Percentiles rank a stretch among this genome's conserved stretches.
These are phyloP conservation scores for Blumeria hordei DNA, from an alignment of 2,329 filamentous ascomycete species.

Conservation along the genomic window DNA sequence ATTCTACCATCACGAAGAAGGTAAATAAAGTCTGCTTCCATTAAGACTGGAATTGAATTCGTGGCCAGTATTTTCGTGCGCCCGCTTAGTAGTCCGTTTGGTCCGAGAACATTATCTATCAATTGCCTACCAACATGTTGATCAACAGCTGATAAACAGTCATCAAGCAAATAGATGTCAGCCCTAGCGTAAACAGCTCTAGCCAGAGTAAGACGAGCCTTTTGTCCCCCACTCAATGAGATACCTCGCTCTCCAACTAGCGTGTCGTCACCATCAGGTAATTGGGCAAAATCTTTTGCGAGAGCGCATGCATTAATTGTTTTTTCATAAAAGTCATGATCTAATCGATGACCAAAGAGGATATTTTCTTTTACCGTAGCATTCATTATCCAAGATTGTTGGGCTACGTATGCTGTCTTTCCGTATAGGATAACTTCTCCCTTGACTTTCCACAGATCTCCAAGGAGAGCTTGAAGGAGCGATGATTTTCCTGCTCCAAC, in stretches of 20 bases:
- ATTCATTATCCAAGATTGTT: conserved; percentile 93
- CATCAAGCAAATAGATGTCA: conserved; percentile 89
- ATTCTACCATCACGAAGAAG: conserved; percentile 65
- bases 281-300: conserved; percentile 66
- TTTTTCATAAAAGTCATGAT: conserved; percentile 80
- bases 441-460: conserved; percentile 73
- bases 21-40: conserved; percentile 72
- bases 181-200: conserved; percentile 87
- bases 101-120: conserved; percentile 79
- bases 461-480: conserved; percentile 65
- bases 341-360: conserved; percentile 82
- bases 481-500: conserved; percentile 95
- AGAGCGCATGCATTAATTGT: conserved; percentile 83
- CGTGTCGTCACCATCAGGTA: conserved; percentile 90
- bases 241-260: conserved; percentile 94
- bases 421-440: conserved; percentile 69
- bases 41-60: conserved; percentile 78
- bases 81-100: conserved; percentile 53
- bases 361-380: conserved; percentile 95
- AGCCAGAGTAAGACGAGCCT: conserved; percentile 75
- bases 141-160: conserved; percentile 90
- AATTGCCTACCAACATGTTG: conserved; percentile 89
- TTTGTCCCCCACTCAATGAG: conserved; percentile 85
- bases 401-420: conserved; percentile 70
- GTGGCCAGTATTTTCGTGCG: conserved; percentile 89